Percentiles rank a stretch among this genome's conserved stretches.
These are phyloP conservation scores for Phytophthora podocarpi DNA, from an alignment of 352 stramenopile genomes.

Conservation along the genomic window DNA sequence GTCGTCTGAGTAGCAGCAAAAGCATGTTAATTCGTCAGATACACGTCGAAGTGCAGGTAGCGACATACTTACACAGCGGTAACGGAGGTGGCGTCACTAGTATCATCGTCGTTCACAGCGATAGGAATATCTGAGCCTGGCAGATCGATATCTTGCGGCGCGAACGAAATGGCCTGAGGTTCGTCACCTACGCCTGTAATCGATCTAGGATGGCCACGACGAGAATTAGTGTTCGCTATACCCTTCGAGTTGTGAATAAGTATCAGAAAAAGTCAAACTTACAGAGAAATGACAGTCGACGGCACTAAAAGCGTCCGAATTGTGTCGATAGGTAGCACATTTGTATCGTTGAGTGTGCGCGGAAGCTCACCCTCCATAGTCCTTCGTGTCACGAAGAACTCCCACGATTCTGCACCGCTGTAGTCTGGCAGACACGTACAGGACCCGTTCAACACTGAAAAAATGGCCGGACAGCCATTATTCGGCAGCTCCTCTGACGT, in stretches of 20 bases:
- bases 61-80: conserved; percentile 31
- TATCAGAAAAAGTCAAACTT: conserved; percentile 13
- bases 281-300: conserved; percentile 35
- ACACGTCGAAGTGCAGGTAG: background rate
- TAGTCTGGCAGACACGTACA: conserved; percentile 50
- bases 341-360: conserved; percentile 9
- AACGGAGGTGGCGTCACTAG: conserved; percentile 22
- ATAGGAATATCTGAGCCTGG: conserved; percentile 30
- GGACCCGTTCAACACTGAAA: conserved; percentile 42
- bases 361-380: conserved; percentile 8
- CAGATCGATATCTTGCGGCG: conserved; percentile 29
- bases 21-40: background rate
- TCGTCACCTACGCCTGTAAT: conserved; percentile 28
- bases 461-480: conserved; percentile 39
- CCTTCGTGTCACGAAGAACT: conserved; percentile 36
- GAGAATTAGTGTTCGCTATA: no score
- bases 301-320: conserved; percentile 46
- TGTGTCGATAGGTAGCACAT: conserved; percentile 38
- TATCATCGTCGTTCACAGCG: conserved; percentile 28
- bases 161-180: conserved; percentile 29
- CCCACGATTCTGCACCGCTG: conserved; percentile 22
- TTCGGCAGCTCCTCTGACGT: conserved; percentile 32
- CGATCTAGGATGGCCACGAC: conserved; percentile 20
- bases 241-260: no score
- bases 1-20: conserved; percentile 18